These are phyloP conservation scores for Aspergillus hancockii DNA, from an alignment of 495 filamentous ascomycete genomes.

Conservation along the genomic window DNA sequence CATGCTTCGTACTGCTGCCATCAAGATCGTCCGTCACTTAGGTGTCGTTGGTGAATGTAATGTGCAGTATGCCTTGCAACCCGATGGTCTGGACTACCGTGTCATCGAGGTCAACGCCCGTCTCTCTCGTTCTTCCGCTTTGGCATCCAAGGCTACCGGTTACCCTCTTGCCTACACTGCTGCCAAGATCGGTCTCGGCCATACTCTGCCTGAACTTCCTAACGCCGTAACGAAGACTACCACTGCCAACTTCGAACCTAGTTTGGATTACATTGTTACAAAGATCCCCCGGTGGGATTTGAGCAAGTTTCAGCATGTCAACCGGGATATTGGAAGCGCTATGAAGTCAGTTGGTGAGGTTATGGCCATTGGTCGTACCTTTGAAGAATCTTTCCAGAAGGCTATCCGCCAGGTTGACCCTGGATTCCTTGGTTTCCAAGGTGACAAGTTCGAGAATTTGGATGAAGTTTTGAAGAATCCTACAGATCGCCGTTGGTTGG, in stretches of 20 bases:
- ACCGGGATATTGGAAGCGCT: slow-evolving; percentile 88
- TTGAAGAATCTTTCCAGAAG: slow-evolving; percentile 98
- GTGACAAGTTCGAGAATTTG: slow-evolving; percentile 91
- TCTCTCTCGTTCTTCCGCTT: slow-evolving; percentile 93
- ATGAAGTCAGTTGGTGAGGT: slow-evolving; percentile 99
- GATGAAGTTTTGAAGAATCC: slow-evolving; percentile 96
- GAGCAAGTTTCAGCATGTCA: slow-evolving; percentile 97
- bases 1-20: slow-evolving; percentile 95
- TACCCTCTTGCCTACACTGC: slow-evolving; percentile 97
- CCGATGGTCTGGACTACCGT: slow-evolving; percentile 94
- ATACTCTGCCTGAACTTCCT: slow-evolving; percentile 92
- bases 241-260: slow-evolving; percentile 97
- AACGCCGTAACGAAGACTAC: slow-evolving; percentile 97
- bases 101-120: slow-evolving; percentile 99
- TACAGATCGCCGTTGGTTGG: slow-evolving; percentile 95
- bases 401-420: slow-evolving; percentile 93
- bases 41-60: slow-evolving; percentile 99
- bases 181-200: slow-evolving; percentile 90
- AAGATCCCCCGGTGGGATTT: slow-evolving; percentile 99
- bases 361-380: slow-evolving; percentile 95
- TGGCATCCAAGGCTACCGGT: slow-evolving; percentile 96
- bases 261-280: slow-evolving; percentile 95
- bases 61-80: slow-evolving; percentile 96
- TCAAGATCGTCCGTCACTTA: slow-evolving; percentile 96
- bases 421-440: slow-evolving; percentile 89